Base-by-base conservation (phyloP, 768 basidiomycete species). In the Pleurotus sapidus region DNA sequence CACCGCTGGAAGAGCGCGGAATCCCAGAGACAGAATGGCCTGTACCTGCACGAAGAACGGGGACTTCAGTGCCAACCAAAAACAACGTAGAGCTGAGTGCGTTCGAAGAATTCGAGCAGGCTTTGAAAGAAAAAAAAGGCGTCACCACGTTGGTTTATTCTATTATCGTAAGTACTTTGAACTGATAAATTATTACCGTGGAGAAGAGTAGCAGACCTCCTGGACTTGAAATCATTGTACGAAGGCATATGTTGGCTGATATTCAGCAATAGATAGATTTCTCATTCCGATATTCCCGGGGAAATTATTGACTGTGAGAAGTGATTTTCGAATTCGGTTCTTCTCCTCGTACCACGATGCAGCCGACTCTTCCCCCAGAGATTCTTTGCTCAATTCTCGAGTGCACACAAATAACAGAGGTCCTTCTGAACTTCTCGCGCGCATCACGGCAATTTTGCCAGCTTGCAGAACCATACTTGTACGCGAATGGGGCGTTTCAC, bases 11-110 rank as follows among this genome's bases (percentile, higher is more conserved):
- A 1, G 65, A 70, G 0, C 68, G 76, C 55, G 67, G 71, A 24
- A 76, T 92, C 43, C 83, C 88, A 5, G 72, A 82, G 60, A 56
- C 64, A 0, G 73, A 85, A 63, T 95, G 93, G 93, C 93, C 93
- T 1, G 56, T 62, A 0, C 74, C 68, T 24, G 74, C 91, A n/a
- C 77, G 71, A 14, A 59, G 61, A 8, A 17, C 48, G 2, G 57
- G 55, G 25, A 59, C 58, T 27, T 67, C 59, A 47, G 58, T 65
- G 3, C 59, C 57, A 37, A 49, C 25, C 8, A 64, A 62, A 38
- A 72, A 71, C 54, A 68, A 70, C 11, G 76, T 74, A 2, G 73
- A 79, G 15, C 59, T 86, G 50, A 81, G 70, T 60, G 88, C 87
- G 11, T 93, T 93, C 65, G 84, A 89, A 62, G 84, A 87, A 70